These are phyloP conservation scores for Coleophoma eucalyptorum DNA, from an alignment of 2,329 filamentous ascomycete species.

Conservation along the genomic window DNA sequence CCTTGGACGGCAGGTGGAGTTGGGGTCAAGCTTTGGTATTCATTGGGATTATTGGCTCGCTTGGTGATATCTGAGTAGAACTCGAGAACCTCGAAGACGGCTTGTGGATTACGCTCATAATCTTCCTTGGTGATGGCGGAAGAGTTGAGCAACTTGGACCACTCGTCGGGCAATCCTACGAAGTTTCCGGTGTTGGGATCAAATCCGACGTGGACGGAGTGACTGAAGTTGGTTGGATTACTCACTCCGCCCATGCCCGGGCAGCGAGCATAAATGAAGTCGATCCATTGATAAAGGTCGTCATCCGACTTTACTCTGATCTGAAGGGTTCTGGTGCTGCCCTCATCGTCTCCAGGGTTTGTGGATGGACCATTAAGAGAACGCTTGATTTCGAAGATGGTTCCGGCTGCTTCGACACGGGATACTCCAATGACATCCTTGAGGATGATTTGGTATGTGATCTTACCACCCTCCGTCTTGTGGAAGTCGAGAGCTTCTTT, in stretches of 20 bases:
- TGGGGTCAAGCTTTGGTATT: constrained; percentile 65
- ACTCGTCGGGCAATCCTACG: constrained; percentile 89
- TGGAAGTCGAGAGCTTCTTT: constrained; percentile 93
- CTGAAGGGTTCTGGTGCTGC: constrained; percentile 77
- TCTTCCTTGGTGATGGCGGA: constrained; percentile 98
- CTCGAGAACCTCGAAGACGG: constrained; percentile 74
- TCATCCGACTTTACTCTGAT: constrained; percentile 95
- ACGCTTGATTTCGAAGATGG: constrained; percentile 91
- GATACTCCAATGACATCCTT: constrained; percentile 88
- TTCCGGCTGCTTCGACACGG: constrained; percentile 84
- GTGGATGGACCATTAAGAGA: constrained; percentile 63
- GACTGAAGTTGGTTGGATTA: constrained; percentile 97
- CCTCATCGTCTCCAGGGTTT: constrained; percentile 70
- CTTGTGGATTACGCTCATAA: constrained; percentile 94
- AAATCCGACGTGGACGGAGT: constrained; percentile 95
- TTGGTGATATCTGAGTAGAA: constrained; percentile 85
- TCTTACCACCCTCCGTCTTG: constrained; percentile 85
- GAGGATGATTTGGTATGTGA: constrained; percentile 79
- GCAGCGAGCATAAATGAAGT: constrained; percentile 94
- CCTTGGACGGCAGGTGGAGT: constrained; percentile 52
- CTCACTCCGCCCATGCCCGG: constrained; percentile 97
- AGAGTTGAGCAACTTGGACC: constrained; percentile 93
- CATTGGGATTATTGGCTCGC: constrained; percentile 65
- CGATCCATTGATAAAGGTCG: constrained; percentile 98
- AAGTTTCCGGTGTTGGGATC: constrained; percentile 95